Percentiles rank a stretch among this genome's conserved stretches.
phyloP scores from a whole-genome alignment of 2,329 filamentous ascomycete genomes.

The Tolypocladium paradoxum region DNA sequence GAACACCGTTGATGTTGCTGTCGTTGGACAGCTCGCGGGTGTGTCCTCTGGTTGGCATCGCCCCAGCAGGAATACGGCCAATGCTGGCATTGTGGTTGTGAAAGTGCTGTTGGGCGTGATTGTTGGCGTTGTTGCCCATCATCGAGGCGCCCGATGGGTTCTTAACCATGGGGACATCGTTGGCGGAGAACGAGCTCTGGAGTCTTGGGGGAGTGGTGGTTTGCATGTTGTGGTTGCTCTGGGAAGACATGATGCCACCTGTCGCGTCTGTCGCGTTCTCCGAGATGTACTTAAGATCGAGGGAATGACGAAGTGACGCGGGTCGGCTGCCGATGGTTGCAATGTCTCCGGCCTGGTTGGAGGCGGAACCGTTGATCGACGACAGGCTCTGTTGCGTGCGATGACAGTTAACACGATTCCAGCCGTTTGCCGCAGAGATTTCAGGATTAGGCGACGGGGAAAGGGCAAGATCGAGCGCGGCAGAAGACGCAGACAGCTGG shows the following conservation, averaged over 20 bases:
- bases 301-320: conserved; percentile 44
- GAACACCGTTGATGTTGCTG: conserved; percentile 24
- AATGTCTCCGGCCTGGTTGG: conserved; percentile 32
- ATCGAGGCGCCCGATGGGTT: conserved; percentile 40
- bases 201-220: conserved; percentile 56
- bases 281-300: conserved; percentile 42
- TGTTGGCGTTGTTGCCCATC: conserved; percentile 37
- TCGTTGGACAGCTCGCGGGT: conserved; percentile 59
- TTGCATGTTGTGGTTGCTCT: conserved; percentile 39
- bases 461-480: conserved; percentile 69
- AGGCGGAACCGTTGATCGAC: conserved; percentile 30
- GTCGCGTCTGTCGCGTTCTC: conserved; percentile 31
- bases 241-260: conserved; percentile 30
- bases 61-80: conserved; percentile 63
- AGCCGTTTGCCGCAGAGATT: conserved; percentile 34
- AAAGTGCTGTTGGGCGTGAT: conserved; percentile 51
- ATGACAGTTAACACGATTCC: conserved; percentile 53
- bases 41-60: conserved; percentile 51
- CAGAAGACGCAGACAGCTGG: conserved; percentile 70
- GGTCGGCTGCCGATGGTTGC: conserved; percentile 36
- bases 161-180: conserved; percentile 80
- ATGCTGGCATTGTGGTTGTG: conserved; percentile 76
- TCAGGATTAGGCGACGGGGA: conserved; percentile 57
- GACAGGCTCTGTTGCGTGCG: conserved; percentile 53
- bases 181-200: conserved; percentile 81